Conservation (phyloP, 805 yeast genomes). For the Candida alai region DNA sequence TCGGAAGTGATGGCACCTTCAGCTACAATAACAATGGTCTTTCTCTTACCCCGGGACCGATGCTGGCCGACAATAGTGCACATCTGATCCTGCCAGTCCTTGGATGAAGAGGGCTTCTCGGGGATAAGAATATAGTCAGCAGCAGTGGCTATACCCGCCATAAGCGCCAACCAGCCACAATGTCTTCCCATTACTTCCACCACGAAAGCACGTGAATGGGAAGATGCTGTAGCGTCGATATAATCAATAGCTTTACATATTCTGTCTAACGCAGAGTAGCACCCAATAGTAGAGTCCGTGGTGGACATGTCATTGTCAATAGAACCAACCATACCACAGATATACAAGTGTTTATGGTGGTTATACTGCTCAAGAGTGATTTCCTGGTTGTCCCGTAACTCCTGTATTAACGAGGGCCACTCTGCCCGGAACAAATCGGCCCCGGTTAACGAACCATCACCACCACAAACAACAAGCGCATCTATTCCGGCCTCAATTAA, state of each 20-base stretch:
- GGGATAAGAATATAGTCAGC: conserved; percentile 95
- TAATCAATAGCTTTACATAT: conserved; percentile 93
- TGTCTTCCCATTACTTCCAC: conserved; percentile 99
- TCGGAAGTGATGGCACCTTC: conserved; percentile 93
- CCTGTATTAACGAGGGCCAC: conserved; percentile 86
- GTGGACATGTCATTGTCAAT: conserved; percentile 98
- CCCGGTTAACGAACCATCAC: conserved; percentile 97
- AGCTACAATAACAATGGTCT: conserved; percentile 94
- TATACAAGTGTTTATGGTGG: conserved; percentile 70
- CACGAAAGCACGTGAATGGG: conserved; percentile 96
- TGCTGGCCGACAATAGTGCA: conserved; percentile 71
- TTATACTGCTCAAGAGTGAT: conserved; percentile 57
- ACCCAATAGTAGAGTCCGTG: conserved; percentile 96
- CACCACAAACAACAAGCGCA: conserved; percentile 94
- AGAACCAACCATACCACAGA: conserved; percentile 93
- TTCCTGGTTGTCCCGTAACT: conserved; percentile 53
- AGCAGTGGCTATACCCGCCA: conserved; percentile 96
- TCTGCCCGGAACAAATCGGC: conserved; percentile 92
- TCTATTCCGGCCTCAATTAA: conserved; percentile 87
- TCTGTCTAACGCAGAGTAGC: conserved; percentile 87
- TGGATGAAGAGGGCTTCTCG: conserved; percentile 78
- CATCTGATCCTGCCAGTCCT: conserved; percentile 79
- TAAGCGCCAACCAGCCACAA: conserved; percentile 97
- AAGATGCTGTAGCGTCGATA: conserved; percentile 95
- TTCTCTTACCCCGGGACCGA: conserved; percentile 83